phyloP scores from a whole-genome alignment of 305 asterid genomes.

The Solanum hybrid region DNA sequence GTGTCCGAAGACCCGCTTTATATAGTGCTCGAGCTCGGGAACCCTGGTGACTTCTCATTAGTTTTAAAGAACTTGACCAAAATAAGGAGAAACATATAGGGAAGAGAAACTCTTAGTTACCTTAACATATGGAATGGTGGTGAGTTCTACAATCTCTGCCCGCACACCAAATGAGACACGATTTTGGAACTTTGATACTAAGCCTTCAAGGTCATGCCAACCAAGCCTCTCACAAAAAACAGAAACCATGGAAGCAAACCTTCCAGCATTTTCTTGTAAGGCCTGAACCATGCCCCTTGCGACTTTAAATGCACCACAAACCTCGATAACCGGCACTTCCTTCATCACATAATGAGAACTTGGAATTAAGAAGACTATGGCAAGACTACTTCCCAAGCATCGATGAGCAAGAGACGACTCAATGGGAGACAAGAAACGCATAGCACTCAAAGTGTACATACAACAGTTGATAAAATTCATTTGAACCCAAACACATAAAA shows the following conservation, averaged over 20 bases:
- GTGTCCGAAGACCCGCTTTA: conserved; percentile 90
- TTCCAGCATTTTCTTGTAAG: conserved; percentile 97
- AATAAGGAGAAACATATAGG: conserved; percentile 10
- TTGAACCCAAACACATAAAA: not conserved
- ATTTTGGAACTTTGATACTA: conserved; percentile 86
- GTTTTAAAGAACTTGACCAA: not conserved
- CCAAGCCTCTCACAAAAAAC: conserved; percentile 99
- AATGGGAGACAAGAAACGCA: not conserved
- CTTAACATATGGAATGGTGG: conserved; percentile 91
- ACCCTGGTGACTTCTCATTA: conserved; percentile 43
- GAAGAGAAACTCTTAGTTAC: conserved; percentile 25
- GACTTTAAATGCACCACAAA: conserved; percentile 81
- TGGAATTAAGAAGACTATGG: not conserved
- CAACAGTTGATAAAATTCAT: not conserved
- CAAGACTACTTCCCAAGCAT: not conserved
- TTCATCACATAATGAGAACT: conserved; percentile 29
- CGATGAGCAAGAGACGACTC: not conserved
- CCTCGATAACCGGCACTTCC: conserved; percentile 86
- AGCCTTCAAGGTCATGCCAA: conserved; percentile 93
- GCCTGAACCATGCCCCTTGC: conserved; percentile 99
- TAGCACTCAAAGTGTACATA: not conserved
- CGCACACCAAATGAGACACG: conserved; percentile 99
- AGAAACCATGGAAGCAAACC: conserved; percentile 99
- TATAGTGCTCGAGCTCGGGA: conserved; percentile 98
- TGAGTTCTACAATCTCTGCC: conserved; percentile 97